Conservation (phyloP, 2,329 filamentous ascomycete genomes). For the Pyrenophora tritici-repentis region DNA sequence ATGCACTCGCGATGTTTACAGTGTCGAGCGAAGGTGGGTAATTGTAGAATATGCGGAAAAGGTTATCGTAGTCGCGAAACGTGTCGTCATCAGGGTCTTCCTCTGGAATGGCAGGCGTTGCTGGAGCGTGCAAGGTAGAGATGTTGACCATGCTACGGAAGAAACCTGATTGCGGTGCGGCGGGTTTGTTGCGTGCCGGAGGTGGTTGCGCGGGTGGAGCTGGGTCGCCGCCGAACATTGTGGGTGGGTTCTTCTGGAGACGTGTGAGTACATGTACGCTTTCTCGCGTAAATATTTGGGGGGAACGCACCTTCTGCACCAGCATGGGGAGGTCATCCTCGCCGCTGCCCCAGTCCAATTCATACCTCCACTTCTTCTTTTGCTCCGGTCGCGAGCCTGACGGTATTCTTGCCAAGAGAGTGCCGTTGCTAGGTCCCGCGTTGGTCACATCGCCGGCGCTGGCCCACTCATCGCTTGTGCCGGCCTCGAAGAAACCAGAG, state of each 20-base stretch:
- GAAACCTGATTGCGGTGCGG: conserved; percentile 70
- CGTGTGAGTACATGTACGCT: conserved; percentile 15
- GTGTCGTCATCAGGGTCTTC: conserved; percentile 71
- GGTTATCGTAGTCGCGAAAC: conserved; percentile 90
- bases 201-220: conserved; percentile 51
- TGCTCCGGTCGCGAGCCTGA: conserved; percentile 47
- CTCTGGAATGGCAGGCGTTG: conserved; percentile 42
- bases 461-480: conserved; percentile 80
- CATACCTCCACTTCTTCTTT: conserved; percentile 79
- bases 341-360: conserved; percentile 75
- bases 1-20: conserved; percentile 88
- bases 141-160: conserved; percentile 89
- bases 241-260: conserved; percentile 44
- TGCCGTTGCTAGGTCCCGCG: conserved; percentile 29
- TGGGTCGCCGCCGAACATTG: conserved; percentile 62
- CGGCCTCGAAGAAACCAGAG: conserved; percentile 91
- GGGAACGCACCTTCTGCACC: conserved; percentile 70
- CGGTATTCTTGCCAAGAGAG: conserved; percentile 49
- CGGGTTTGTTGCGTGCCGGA: conserved; percentile 66
- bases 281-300: background rate
- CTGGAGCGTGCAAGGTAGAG: conserved; percentile 57
- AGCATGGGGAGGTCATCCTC: conserved; percentile 82
- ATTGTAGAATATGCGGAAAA: conserved; percentile 96
- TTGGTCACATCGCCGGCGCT: conserved; percentile 41
- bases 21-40: conserved; percentile 80